phyloP scores from a whole-genome alignment of 192 early-diverging fungal species.

The Rhizoclosmatium globosum region DNA sequence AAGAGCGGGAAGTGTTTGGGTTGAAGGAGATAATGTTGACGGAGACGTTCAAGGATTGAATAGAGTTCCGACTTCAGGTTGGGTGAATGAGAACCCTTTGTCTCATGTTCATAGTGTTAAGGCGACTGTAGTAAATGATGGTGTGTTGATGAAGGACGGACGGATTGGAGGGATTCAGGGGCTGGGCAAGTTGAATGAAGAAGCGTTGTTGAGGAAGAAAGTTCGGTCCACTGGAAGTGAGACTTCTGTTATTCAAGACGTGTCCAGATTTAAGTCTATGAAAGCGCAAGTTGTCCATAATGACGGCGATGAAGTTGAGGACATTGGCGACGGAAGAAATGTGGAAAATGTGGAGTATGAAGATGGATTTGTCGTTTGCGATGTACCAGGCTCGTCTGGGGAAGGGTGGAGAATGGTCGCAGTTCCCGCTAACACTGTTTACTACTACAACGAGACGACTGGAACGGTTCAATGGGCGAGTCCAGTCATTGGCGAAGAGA shows the following conservation, averaged over 20 bases:
- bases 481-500: neutral
- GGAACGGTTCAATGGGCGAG: conserved; percentile 6
- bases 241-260: too few relatives aligned
- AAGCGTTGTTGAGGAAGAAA: too few relatives aligned
- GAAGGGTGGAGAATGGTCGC: conserved; percentile 18
- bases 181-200: too few relatives aligned
- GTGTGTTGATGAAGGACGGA: too few relatives aligned
- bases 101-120: neutral
- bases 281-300: too few relatives aligned
- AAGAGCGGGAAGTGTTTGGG: too few relatives aligned
- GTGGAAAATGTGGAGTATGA: neutral
- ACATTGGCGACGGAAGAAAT: neutral
- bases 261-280: too few relatives aligned
- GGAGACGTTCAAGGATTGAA: neutral
- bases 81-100: neutral
- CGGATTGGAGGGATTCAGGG: too few relatives aligned
- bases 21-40: too few relatives aligned
- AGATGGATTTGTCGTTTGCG: neutral
- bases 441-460: conserved; percentile 30
- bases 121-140: neutral
- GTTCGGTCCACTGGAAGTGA: too few relatives aligned
- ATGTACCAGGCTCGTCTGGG: neutral
- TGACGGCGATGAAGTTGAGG: too few relatives aligned
- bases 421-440: conserved; percentile 29
- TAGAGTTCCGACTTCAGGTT: neutral